Percentiles rank a stretch among this genome's conserved stretches.
phyloP scores from a whole-genome alignment of 371 early-diverging fungal genomes.

The Mortierella sp. region DNA sequence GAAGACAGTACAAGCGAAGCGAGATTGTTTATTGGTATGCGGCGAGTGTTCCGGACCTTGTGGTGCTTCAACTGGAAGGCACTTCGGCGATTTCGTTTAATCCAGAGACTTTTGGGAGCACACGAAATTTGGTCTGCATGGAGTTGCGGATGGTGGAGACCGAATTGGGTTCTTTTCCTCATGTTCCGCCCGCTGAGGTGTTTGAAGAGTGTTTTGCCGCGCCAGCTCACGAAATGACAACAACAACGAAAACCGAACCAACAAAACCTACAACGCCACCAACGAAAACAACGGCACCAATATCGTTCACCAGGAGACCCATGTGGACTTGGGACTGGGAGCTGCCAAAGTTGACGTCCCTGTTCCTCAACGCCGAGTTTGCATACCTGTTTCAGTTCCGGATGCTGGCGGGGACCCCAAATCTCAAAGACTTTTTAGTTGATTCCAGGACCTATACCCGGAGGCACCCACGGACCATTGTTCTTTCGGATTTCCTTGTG shows the following conservation, averaged over 20 bases:
- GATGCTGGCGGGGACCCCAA: neutral
- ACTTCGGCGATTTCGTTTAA: neutral
- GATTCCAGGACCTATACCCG: neutral
- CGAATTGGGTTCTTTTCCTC: neutral
- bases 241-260: neutral
- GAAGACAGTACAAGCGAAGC: neutral
- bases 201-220: neutral
- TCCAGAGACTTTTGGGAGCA: neutral
- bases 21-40: neutral
- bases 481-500: neutral
- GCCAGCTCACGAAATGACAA: neutral
- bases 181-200: neutral
- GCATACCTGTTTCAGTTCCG: constrained; percentile 12
- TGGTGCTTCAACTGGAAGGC: neutral
- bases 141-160: neutral
- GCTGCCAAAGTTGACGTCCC: neutral
- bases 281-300: neutral
- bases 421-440: neutral
- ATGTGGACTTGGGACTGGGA: constrained; percentile 22
- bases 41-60: neutral
- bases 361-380: neutral
- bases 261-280: neutral
- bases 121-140: neutral
- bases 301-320: neutral
- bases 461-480: neutral